Conservation (phyloP, 345 rosid species). For the Salix viminalis region DNA sequence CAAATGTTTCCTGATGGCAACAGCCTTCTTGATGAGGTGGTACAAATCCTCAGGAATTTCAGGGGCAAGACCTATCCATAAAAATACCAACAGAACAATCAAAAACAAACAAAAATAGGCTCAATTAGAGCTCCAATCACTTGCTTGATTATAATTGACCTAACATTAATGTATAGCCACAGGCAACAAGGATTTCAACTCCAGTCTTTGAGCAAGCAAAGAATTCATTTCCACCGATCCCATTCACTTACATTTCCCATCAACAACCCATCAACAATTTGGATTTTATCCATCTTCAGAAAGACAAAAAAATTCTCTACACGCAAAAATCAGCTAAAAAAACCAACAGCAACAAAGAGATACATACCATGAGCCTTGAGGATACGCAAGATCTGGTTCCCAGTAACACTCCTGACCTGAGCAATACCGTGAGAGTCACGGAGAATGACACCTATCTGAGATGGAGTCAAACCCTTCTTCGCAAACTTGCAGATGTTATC, state of each 20-base stretch:
- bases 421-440: conserved; percentile 35
- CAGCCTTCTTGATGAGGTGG: conserved; percentile 88
- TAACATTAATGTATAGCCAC: not conserved
- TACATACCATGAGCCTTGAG: conserved; percentile 26
- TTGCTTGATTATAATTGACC: not conserved
- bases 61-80: conserved; percentile 63
- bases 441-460: conserved; percentile 33
- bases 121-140: not conserved
- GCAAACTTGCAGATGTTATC: conserved; percentile 33
- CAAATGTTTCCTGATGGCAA: conserved; percentile 87
- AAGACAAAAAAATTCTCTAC: not conserved
- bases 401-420: conserved; percentile 30
- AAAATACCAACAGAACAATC: not conserved
- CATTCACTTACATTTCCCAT: not conserved
- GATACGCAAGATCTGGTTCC: conserved; percentile 31
- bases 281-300: not conserved
- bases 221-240: not conserved
- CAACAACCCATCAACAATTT: not conserved
- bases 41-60: conserved; percentile 90
- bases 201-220: not conserved
- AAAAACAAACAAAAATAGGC: not conserved
- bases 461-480: conserved; percentile 32
- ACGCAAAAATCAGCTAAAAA: not conserved
- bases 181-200: not conserved
- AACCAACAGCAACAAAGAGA: not conserved